These are phyloP conservation scores for Phanerochaete carnosa DNA, from an alignment of 768 basidiomycete species.

Conservation along the genomic window DNA sequence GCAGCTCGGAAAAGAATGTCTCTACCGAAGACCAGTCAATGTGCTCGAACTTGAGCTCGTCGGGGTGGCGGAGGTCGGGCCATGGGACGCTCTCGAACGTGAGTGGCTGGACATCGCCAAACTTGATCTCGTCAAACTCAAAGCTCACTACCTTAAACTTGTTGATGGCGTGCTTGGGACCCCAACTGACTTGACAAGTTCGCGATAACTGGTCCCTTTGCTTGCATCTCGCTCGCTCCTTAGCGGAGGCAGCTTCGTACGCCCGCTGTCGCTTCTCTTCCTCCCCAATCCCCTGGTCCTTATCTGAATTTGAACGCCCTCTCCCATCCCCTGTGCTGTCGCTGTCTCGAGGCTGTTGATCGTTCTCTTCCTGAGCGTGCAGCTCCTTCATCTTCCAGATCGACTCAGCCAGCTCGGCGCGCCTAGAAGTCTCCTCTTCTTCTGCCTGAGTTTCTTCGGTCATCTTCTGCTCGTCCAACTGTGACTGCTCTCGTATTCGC, in stretches of 20 bases:
- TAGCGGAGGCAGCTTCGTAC: background rate
- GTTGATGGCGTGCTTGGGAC: background rate
- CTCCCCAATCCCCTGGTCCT: background rate
- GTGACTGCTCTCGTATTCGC: background rate
- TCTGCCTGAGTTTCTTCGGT: background rate
- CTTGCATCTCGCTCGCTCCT: background rate
- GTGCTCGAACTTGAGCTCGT: background rate
- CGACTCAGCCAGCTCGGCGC: background rate
- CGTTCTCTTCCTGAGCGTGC: background rate
- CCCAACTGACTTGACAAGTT: background rate
- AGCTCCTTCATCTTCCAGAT: background rate
- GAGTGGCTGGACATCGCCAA: conserved; percentile 1
- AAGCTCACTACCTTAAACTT: background rate
- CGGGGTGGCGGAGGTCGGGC: background rate
- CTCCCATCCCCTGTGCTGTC: background rate
- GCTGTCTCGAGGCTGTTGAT: no score
- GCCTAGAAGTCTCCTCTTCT: background rate
- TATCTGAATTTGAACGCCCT: background rate
- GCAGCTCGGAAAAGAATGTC: conserved; percentile 27
- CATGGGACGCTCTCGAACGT: conserved; percentile 3
- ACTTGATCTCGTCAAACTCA: conserved; percentile 1
- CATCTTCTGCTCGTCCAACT: background rate
- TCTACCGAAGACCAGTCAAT: conserved; percentile 1
- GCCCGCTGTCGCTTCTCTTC: background rate
- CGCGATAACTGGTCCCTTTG: background rate